phyloP scores from a whole-genome alignment of 805 yeast genomes.

The Kazachstania taianensis region DNA sequence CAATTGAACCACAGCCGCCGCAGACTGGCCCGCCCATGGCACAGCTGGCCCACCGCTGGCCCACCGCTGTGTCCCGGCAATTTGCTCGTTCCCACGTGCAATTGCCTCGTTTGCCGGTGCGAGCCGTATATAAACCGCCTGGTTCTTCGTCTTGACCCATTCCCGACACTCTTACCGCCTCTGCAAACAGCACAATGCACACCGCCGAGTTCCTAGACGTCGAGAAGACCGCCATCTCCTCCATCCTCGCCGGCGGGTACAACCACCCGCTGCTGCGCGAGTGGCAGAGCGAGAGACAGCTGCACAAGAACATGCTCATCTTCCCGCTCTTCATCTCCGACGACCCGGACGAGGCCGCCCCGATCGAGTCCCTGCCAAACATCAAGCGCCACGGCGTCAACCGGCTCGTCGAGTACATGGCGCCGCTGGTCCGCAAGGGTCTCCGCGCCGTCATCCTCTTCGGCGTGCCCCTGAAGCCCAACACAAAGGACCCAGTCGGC shows the following conservation, averaged over 20 bases:
- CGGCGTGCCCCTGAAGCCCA: slow-evolving; percentile 77
- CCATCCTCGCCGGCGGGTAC: slow-evolving; percentile 87
- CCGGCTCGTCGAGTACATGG: slow-evolving; percentile 63
- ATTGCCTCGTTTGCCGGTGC: no score
- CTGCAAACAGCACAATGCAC: slow-evolving; percentile 31
- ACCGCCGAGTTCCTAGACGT: slow-evolving; percentile 58
- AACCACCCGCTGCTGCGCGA: slow-evolving; percentile 78
- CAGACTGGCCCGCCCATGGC: no score
- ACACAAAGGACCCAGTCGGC: slow-evolving; percentile 71
- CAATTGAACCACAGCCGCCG: no score
- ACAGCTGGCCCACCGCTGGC: no score
- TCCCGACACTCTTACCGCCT: neutral
- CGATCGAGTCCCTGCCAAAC: slow-evolving; percentile 72
- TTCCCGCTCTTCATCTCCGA: slow-evolving; percentile 86
- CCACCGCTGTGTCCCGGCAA: no score
- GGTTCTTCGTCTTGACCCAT: no score
- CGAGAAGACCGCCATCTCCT: slow-evolving; percentile 52
- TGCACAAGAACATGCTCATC: slow-evolving; percentile 81
- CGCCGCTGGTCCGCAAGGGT: slow-evolving; percentile 65
- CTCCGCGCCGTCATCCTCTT: slow-evolving; percentile 77
- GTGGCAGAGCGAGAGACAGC: slow-evolving; percentile 85
- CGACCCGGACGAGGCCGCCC: slow-evolving; percentile 64
- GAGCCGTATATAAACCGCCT: no score
- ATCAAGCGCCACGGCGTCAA: slow-evolving; percentile 82
- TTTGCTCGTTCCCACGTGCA: no score